Conservation (phyloP, 768 basidiomycete genomes). For the Suillus tomentosus region DNA sequence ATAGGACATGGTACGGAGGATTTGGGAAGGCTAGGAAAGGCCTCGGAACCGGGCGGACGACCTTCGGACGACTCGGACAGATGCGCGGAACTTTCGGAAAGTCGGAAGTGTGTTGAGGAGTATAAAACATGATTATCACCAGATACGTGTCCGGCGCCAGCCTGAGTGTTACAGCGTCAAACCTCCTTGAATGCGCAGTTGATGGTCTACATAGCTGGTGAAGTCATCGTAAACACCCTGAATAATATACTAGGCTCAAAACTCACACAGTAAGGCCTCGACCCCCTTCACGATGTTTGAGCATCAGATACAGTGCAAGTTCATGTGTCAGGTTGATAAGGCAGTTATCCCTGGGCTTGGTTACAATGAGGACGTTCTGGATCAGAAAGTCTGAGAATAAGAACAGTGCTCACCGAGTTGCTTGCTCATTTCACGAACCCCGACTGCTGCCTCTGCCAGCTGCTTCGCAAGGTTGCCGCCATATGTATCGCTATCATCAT, state of each 20-base stretch:
- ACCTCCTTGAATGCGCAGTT: slow-evolving; percentile 87
- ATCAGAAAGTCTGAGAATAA: slow-evolving; percentile 34
- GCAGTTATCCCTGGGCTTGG: slow-evolving; percentile 96
- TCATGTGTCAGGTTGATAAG: slow-evolving; percentile 94
- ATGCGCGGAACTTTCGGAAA: too few species aligned
- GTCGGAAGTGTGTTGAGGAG: too few species aligned
- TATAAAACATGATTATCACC: too few species aligned
- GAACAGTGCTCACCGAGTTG: slow-evolving; percentile 72
- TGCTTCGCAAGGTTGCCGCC: slow-evolving; percentile 84
- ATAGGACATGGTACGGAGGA: too few species aligned
- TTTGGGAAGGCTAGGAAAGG: too few species aligned
- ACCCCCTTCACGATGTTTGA: slow-evolving; percentile 64
- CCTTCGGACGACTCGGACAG: too few species aligned
- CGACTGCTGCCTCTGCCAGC: slow-evolving; percentile 97
- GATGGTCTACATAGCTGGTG: slow-evolving; percentile 88
- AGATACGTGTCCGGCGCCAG: too few species aligned
- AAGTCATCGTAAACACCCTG: slow-evolving; percentile 19
- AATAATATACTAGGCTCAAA: slow-evolving; percentile 18
- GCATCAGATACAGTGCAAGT: slow-evolving; percentile 94
- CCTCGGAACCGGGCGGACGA: too few species aligned
- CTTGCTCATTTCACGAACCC: slow-evolving; percentile 98
- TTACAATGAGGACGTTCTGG: slow-evolving; percentile 92
- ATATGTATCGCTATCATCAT: slow-evolving; percentile 67
- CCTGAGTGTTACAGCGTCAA: too few species aligned
- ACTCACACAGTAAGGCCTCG: slow-evolving; percentile 88